Evolutionary conservation across 441 rosid genomes (phyloP).

Genomic region (Mallotus repandus): DNA sequence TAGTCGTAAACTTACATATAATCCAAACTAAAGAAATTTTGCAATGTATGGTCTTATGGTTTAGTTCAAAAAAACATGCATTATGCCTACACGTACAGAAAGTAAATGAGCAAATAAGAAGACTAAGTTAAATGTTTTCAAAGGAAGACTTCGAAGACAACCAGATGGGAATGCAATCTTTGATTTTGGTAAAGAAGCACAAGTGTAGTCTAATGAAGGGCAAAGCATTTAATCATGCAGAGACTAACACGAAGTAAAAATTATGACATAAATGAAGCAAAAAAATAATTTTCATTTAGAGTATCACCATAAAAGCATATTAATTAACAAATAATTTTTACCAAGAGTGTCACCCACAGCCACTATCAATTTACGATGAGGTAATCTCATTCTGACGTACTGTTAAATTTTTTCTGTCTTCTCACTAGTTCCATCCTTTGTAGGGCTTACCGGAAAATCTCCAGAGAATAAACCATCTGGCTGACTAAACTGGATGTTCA

Average conservation of each 20-base stretch:
- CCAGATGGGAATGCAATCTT: background rate
- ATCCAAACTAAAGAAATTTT: no score
- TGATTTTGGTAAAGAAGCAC: background rate
- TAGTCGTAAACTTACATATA: no score
- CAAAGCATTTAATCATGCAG: background rate
- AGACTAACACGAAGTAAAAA: background rate
- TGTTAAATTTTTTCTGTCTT: constrained; percentile 29
- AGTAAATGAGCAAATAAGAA: no score
- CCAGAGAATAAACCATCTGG: constrained; percentile 37
- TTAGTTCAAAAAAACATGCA: no score
- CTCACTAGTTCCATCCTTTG: constrained; percentile 26
- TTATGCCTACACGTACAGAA: no score
- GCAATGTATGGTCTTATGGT: no score
- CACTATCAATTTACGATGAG: constrained; percentile 21
- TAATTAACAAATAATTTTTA: no score
- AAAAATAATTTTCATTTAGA: no score
- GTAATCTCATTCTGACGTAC: constrained; percentile 15
- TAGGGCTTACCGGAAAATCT: constrained; percentile 40
- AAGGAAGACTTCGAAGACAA: background rate
- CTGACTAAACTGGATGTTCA: constrained; percentile 49
- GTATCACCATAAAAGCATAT: no score
- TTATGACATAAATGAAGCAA: background rate
- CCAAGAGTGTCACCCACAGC: constrained; percentile 23
- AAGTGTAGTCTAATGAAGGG: background rate
- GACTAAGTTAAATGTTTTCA: no score